Evolutionary conservation across 169 alveolate species (phyloP).

Genomic region (Theileria luwenshuni): DNA sequence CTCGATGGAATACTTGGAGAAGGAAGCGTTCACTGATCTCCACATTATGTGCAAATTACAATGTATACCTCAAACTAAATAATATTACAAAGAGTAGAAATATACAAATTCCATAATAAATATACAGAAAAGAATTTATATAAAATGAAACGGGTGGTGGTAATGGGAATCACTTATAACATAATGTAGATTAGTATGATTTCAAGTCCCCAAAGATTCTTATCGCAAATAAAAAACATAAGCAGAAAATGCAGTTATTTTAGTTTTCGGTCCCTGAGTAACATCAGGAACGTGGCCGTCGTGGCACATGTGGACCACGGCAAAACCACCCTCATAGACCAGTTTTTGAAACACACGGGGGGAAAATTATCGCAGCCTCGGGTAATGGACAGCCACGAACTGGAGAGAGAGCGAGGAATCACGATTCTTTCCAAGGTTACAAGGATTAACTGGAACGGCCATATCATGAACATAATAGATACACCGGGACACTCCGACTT

Average conservation of each 20-base stretch:
- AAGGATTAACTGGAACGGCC: slow-evolving; percentile 86
- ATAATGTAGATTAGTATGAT: slow-evolving; percentile 19
- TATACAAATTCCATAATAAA: slow-evolving; percentile 10
- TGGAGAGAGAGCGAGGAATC: slow-evolving; percentile 96
- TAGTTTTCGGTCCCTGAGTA: slow-evolving; percentile 44
- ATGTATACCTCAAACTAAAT: slow-evolving; percentile 18
- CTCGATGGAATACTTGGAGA: slow-evolving; percentile 77
- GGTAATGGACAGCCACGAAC: slow-evolving; percentile 89
- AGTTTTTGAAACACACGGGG: slow-evolving; percentile 75
- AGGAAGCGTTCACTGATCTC: slow-evolving; percentile 78
- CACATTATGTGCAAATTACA: slow-evolving; percentile 64
- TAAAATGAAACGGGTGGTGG: neutral
- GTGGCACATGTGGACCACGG: slow-evolving; percentile 99
- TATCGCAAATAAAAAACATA: slow-evolving; percentile 54
- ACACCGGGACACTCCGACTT: slow-evolving; percentile 96
- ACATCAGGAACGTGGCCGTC: slow-evolving; percentile 96
- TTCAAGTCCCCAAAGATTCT: slow-evolving; percentile 1
- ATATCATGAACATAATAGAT: slow-evolving; percentile 80
- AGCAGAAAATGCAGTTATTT: slow-evolving; percentile 18
- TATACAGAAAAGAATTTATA: neutral
- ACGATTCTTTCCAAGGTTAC: slow-evolving; percentile 95
- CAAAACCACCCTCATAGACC: slow-evolving; percentile 97
- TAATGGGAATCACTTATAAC: neutral
- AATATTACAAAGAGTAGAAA: neutral
- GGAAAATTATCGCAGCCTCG: slow-evolving; percentile 70